These are phyloP conservation scores for Chlorella vulgaris DNA, from an alignment of 139 green algal genomes.

Conservation along the genomic window DNA sequence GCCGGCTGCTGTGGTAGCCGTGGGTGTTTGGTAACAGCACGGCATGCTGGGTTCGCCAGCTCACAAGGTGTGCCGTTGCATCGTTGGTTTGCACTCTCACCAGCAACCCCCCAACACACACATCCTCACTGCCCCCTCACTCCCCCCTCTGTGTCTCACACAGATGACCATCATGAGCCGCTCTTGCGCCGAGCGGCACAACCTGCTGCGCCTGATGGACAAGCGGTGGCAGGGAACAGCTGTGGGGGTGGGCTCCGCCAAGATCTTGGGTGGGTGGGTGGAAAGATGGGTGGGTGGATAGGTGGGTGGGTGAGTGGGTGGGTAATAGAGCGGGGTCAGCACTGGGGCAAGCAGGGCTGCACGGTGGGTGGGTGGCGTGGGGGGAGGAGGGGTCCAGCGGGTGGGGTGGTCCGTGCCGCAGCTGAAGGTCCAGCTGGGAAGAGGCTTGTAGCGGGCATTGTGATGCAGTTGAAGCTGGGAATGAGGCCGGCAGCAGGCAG, in stretches of 20 bases:
- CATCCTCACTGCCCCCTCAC: not conserved
- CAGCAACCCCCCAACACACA: not conserved
- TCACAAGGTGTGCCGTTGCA: not conserved
- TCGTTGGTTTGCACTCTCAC: too few species aligned
- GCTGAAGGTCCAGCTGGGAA: too few species aligned
- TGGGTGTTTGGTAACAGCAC: not conserved
- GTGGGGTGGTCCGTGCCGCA: too few species aligned
- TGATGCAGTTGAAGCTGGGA: too few species aligned
- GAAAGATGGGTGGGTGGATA: not conserved
- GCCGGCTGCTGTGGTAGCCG: too few species aligned
- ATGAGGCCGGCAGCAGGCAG: too few species aligned
- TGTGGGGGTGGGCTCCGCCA: constrained; percentile 84
- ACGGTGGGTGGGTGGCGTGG: too few species aligned
- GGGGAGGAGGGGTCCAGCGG: not conserved
- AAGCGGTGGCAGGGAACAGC: constrained; percentile 87
- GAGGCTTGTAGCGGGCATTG: too few species aligned
- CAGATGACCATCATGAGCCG: constrained; percentile 51
- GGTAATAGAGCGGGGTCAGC: too few species aligned
- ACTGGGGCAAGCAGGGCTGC: too few species aligned
- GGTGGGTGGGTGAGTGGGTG: not conserved
- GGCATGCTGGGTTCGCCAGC: not conserved
- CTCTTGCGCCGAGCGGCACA: constrained; percentile 75
- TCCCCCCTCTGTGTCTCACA: not conserved
- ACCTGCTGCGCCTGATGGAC: constrained; percentile 89
- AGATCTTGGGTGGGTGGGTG: constrained; percentile 77